Conservation (phyloP, 2,329 filamentous ascomycete genomes). For the Verticillium tricorpus region DNA sequence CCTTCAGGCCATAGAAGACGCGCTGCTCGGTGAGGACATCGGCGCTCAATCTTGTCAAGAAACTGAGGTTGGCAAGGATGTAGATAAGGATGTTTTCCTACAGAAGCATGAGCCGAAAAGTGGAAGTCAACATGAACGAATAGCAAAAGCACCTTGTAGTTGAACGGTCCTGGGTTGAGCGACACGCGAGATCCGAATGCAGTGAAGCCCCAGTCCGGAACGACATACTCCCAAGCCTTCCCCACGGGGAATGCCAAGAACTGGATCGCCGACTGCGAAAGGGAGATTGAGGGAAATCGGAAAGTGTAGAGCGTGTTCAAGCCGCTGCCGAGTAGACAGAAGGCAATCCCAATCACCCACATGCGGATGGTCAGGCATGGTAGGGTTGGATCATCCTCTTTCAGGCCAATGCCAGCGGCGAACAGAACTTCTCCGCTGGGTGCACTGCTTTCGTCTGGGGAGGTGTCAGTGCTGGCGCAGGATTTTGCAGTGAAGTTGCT, state of each 20-base stretch:
- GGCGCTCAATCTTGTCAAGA: constrained; percentile 30
- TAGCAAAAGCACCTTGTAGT: constrained; percentile 20
- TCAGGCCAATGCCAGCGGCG: constrained; percentile 24
- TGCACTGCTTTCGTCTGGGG: constrained; percentile 6
- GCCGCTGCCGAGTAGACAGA: constrained; percentile 29
- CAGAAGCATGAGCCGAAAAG: neutral
- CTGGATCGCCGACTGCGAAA: constrained; percentile 31
- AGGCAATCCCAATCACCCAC: constrained; percentile 32
- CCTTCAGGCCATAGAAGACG: constrained; percentile 37
- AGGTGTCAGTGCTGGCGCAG: neutral
- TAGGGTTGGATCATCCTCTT: constrained; percentile 19
- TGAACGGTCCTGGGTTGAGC: constrained; percentile 35
- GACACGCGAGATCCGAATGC: constrained; percentile 19
- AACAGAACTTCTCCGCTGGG: constrained; percentile 18
- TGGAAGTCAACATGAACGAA: no score
- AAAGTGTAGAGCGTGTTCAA: constrained; percentile 38
- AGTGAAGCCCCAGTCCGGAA: constrained; percentile 24
- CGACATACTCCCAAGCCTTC: constrained; percentile 26
- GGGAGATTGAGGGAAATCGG: constrained; percentile 24
- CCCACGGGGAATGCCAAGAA: constrained; percentile 39
- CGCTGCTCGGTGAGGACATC: constrained; percentile 28
- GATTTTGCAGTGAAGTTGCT: neutral
- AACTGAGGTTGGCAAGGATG: constrained; percentile 39
- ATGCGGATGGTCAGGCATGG: constrained; percentile 32
- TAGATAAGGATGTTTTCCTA: constrained; percentile 35